Conservation (phyloP, 352 stramenopile species). For the Phytophthora hybrid region DNA sequence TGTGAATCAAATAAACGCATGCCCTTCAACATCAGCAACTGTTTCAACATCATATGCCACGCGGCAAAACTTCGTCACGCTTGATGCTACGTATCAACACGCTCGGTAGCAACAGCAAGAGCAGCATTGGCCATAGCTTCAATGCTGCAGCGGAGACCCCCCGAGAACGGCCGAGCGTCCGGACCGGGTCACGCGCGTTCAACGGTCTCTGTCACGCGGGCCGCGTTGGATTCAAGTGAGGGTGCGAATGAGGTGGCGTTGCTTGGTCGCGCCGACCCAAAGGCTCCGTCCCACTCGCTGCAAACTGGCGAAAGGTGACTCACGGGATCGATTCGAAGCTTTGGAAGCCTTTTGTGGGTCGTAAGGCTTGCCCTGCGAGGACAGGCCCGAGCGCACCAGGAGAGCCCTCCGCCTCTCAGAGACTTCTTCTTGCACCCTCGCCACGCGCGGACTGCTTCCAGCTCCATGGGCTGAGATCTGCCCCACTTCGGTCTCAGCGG, state of each 20-base stretch:
- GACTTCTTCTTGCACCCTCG: conserved; percentile 12
- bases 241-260: conserved; percentile 37
- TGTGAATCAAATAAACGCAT: conserved; percentile 28
- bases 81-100: background rate
- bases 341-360: conserved; percentile 25
- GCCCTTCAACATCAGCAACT: conserved; percentile 4
- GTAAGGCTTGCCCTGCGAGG: conserved; percentile 13
- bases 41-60: background rate
- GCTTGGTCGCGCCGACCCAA: conserved; percentile 21
- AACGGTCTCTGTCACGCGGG: conserved; percentile 8
- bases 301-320: conserved; percentile 36
- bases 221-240: conserved; percentile 16
- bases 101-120: background rate
- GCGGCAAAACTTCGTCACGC: background rate
- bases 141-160: background rate
- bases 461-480: conserved; percentile 10
- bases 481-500: background rate
- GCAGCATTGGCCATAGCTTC: background rate
- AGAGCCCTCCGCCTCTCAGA: conserved; percentile 5
- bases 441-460: conserved; percentile 13
- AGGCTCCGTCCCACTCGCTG: conserved; percentile 26
- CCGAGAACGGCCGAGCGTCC: background rate
- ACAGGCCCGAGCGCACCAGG: conserved; percentile 14
- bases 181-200: background rate
- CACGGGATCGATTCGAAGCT: conserved; percentile 22